Evolutionary conservation across 345 rosid genomes (phyloP).

Genomic region (Clarkia xantiana): DNA sequence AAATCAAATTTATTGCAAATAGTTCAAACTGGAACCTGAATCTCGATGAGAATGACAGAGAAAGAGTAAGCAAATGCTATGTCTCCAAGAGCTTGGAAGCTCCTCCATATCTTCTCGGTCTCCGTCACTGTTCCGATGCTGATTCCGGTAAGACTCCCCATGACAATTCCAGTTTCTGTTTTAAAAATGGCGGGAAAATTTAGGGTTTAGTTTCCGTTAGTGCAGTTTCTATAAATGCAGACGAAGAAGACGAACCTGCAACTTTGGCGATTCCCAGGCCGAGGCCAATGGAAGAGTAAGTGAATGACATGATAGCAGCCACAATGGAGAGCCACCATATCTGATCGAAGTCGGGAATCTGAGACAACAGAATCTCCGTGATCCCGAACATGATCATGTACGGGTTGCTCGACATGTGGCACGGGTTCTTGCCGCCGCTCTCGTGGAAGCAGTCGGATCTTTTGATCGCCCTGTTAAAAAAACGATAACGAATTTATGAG

Average conservation of each 20-base stretch:
- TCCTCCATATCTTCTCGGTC: constrained; percentile 68
- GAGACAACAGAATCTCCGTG: constrained; percentile 53
- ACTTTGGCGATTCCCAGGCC: constrained; percentile 35
- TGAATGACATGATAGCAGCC: constrained; percentile 50
- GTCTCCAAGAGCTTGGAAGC: constrained; percentile 74
- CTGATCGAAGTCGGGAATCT: constrained; percentile 51
- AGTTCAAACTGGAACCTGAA: constrained; percentile 34
- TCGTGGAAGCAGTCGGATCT: constrained; percentile 66
- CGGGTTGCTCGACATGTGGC: constrained; percentile 48
- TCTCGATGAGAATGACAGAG: constrained; percentile 60
- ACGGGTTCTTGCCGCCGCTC: constrained; percentile 47
- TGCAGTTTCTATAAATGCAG: too few relatives aligned
- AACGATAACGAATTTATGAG: not conserved
- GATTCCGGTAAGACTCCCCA: constrained; percentile 67
- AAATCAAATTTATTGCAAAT: too few relatives aligned
- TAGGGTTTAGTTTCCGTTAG: too few relatives aligned
- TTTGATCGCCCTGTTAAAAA: constrained; percentile 50
- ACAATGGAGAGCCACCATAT: constrained; percentile 50
- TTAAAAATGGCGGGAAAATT: too few relatives aligned
- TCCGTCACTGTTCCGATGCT: constrained; percentile 46
- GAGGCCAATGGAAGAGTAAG: constrained; percentile 41
- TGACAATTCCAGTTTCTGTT: constrained; percentile 34
- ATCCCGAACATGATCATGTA: constrained; percentile 72
- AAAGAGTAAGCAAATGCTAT: constrained; percentile 83
- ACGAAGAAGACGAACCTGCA: constrained; percentile 9